Percentiles rank a stretch among this genome's conserved stretches.
Conservation (phyloP, 106 monocot genomes). For the Iris macrosiphon region DNA sequence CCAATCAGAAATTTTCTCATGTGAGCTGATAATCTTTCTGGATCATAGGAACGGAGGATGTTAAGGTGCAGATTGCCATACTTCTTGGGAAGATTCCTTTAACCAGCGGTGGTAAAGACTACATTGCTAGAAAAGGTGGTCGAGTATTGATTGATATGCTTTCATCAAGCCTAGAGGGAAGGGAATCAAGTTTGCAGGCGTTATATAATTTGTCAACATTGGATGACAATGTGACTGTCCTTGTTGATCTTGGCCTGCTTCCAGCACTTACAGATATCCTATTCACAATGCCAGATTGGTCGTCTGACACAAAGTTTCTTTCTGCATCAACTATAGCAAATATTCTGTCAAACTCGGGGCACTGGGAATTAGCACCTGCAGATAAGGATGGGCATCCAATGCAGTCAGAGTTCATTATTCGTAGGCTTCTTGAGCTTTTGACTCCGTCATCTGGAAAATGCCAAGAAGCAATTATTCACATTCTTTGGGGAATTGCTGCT, state of each 20-base stretch:
- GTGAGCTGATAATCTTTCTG: neutral
- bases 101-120: constrained; percentile 30
- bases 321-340: constrained; percentile 38
- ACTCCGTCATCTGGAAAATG: constrained; percentile 17
- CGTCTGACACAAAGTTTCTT: constrained; percentile 17
- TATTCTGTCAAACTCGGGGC: constrained; percentile 38
- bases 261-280: constrained; percentile 36
- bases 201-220: constrained; percentile 37
- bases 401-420: constrained; percentile 39
- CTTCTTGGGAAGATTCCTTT: constrained; percentile 33
- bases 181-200: constrained; percentile 23
- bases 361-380: constrained; percentile 41
- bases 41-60: constrained; percentile 32
- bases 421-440: constrained; percentile 26
- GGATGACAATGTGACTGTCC: constrained; percentile 35
- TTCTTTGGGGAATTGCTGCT: constrained; percentile 33
- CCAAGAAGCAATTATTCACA: constrained; percentile 26
- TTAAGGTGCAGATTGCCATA: constrained; percentile 21
- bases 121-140: constrained; percentile 33
- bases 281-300: constrained; percentile 9
- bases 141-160: constrained; percentile 36
- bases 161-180: constrained; percentile 22
- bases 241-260: constrained; percentile 29
- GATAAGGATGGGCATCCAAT: constrained; percentile 33
- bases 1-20: too few relatives aligned